A percentile compares a stretch with the other conserved stretches of the same genome.
Conservation (phyloP, 139 green algal species). For the Chlorella sorokiniana region DNA sequence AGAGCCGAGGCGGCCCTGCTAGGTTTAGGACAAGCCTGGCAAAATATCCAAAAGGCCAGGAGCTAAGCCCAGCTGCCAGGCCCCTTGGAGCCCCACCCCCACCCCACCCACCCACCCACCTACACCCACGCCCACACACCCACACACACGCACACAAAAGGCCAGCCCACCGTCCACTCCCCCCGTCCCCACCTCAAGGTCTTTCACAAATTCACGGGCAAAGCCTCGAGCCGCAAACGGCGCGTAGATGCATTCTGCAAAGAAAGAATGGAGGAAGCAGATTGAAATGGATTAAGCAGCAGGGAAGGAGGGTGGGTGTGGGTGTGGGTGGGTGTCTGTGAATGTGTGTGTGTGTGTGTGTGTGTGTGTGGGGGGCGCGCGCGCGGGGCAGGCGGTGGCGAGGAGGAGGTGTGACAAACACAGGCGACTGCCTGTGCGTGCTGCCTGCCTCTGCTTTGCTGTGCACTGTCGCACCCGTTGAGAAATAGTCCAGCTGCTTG, state of each 20-base stretch:
- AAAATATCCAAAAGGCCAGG: too few species aligned
- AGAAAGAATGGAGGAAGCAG: not conserved
- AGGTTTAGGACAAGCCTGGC: too few species aligned
- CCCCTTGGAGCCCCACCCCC: not conserved
- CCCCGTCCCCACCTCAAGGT: conserved; percentile 92
- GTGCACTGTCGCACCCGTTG: conserved; percentile 49
- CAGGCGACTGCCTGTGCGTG: too few species aligned
- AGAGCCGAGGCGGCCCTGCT: not conserved
- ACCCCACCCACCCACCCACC: not conserved
- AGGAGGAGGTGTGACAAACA: too few species aligned
- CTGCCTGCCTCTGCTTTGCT: not conserved
- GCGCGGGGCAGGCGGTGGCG: too few species aligned
- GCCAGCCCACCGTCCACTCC: too few species aligned
- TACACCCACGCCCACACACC: too few species aligned
- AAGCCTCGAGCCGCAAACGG: conserved; percentile 92
- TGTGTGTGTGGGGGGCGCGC: too few species aligned
- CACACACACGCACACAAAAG: too few species aligned
- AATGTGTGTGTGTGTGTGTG: too few species aligned
- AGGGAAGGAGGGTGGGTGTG: not conserved
- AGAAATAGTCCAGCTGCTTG: conserved; percentile 98
- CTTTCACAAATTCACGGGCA: conserved; percentile 94
- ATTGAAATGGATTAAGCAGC: not conserved
- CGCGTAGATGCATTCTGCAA: conserved; percentile 93
- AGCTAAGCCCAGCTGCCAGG: too few species aligned
- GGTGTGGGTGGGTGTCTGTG: too few species aligned